Percentiles rank a stretch among this genome's conserved stretches.
These are phyloP conservation scores for Heliocybe sulcata DNA, from an alignment of 1,284 basidiomycete genomes.

Conservation along the genomic window DNA sequence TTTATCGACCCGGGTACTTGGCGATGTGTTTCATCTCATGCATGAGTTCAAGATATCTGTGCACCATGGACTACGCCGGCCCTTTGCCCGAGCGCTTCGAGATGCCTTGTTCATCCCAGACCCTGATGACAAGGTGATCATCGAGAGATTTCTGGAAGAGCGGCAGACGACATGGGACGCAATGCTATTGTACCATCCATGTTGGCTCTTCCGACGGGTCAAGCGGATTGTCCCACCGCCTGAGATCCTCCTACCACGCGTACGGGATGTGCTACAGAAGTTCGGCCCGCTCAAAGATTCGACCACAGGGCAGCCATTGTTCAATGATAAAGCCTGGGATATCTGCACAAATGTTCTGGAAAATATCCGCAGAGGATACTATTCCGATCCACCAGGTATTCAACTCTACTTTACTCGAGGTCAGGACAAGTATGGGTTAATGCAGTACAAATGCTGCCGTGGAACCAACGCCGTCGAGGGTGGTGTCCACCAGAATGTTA, in stretches of 20 bases:
- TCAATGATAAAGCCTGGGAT: constrained; percentile 19
- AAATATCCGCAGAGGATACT: constrained; percentile 17
- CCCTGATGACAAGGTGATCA: constrained; percentile 14
- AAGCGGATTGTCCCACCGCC: constrained; percentile 18
- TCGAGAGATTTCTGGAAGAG: constrained; percentile 6
- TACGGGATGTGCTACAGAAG: constrained; percentile 16
- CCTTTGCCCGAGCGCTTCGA: constrained; percentile 19
- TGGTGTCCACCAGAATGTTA: constrained; percentile 4
- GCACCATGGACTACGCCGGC: constrained; percentile 18
- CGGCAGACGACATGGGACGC: constrained; percentile 7
- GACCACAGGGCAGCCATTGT: constrained; percentile 15
- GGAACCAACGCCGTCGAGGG: constrained; percentile 5
- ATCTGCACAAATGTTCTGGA: constrained; percentile 20
- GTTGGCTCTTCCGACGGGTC: constrained; percentile 19
- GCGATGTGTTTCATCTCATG: constrained; percentile 23
- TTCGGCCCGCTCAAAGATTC: constrained; percentile 22
- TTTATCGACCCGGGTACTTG: constrained; percentile 13
- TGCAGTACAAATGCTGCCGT: constrained; percentile 1
- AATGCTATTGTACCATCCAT: constrained; percentile 10
- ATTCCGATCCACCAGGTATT: constrained; percentile 22
- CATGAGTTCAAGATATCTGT: constrained; percentile 24
- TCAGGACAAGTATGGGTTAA: constrained; percentile 9
- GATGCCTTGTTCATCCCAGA: constrained; percentile 25
- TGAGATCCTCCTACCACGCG: constrained; percentile 15
- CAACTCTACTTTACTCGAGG: constrained; percentile 17